Base-by-base conservation (phyloP, 495 filamentous ascomycete genomes). In the Rostrohypoxylon terebratum region DNA sequence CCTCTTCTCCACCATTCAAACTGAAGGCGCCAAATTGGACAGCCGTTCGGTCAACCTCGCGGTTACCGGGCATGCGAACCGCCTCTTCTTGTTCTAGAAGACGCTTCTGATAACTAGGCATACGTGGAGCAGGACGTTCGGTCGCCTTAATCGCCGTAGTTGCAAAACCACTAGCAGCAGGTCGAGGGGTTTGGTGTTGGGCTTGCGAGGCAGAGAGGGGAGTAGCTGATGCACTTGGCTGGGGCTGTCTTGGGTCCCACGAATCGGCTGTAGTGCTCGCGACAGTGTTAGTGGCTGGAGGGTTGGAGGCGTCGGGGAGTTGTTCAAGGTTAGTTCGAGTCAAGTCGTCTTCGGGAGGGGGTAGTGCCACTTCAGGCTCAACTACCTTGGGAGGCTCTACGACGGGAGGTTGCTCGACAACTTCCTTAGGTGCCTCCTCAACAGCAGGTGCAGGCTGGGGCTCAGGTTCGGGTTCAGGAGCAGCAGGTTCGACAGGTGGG, bases 41-140 rank as follows among this genome's bases (percentile, higher is more conserved):
- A n/a, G 94, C 91, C 54, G 94, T 88, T 59, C 93, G 90, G 77
- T 97, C 94, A 8, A 99, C 93, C 42, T 94, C 94, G 74, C 97
- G 94, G 80, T 98, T 97, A n/a, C 93, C 94, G 33, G 96, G 96
- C 96, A 99, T 98, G 57, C 97, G 92, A 38, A 99, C 96, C 16
- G 94, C 93, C 79, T 99, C 96, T 77, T 95, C 94, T 76, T 99
- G 96, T 69, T 98, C 94, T 74, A 96, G 86, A 45, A 97, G 87
- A 69, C 93, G 90, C 28, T 94, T 90, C 77, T 94, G 90, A 75
- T 90, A 92, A 73, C 90, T 92, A 33, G 93, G 86, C 28, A 90
- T 90, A 48, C 94, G 90, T 45, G 81, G 80, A 48, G 85, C 69
- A 31, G 85, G 71, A 40, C 81, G 81, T 66, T 78, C 85, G 44